phyloP scores from a whole-genome alignment of 495 filamentous ascomycete genomes.

The Aspergillus sclerotiicarbonarius region DNA sequence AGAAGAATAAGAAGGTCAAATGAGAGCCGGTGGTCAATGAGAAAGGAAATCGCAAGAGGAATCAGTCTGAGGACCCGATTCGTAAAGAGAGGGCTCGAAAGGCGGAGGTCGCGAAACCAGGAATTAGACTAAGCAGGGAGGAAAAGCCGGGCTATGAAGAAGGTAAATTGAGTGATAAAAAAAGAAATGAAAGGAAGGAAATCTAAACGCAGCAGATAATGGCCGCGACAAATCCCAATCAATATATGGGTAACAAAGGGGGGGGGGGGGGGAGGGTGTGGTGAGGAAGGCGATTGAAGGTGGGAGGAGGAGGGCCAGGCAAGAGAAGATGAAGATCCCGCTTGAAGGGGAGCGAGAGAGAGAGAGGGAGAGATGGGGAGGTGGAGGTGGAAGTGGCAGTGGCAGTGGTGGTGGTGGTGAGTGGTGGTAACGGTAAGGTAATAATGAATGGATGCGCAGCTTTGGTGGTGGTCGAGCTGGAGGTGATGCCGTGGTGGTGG shows the following conservation, averaged over 20 bases:
- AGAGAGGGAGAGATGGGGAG: not conserved
- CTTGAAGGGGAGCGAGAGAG: conserved; percentile 7
- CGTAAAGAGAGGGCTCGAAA: not conserved
- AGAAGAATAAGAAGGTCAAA: conserved; percentile 9
- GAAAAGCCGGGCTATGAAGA: conserved; percentile 4
- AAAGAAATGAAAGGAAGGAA: conserved; percentile 8
- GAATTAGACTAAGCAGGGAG: conserved; percentile 4
- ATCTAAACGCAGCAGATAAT: not conserved
- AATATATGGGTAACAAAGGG: conserved; percentile 15
- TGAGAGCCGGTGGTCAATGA: conserved; percentile 1
- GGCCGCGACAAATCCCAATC: conserved; percentile 9
- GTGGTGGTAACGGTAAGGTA: too few species aligned
- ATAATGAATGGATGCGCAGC: not conserved
- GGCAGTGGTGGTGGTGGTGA: not conserved
- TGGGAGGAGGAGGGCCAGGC: conserved; percentile 1
- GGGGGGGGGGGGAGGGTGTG: conserved; percentile 7
- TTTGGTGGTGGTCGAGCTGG: not conserved
- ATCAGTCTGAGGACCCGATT: not conserved
- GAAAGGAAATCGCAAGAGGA: not conserved
- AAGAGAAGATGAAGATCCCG: conserved; percentile 18
- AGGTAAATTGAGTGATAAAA: conserved; percentile 5
- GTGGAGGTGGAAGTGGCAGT: not conserved
- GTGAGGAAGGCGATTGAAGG: conserved; percentile 9
- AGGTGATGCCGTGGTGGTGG: not conserved
- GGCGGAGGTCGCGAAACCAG: conserved; percentile 5